Evolutionary conservation across 768 basidiomycete genomes (phyloP).

Genomic region (Lactarius deliciosus): DNA sequence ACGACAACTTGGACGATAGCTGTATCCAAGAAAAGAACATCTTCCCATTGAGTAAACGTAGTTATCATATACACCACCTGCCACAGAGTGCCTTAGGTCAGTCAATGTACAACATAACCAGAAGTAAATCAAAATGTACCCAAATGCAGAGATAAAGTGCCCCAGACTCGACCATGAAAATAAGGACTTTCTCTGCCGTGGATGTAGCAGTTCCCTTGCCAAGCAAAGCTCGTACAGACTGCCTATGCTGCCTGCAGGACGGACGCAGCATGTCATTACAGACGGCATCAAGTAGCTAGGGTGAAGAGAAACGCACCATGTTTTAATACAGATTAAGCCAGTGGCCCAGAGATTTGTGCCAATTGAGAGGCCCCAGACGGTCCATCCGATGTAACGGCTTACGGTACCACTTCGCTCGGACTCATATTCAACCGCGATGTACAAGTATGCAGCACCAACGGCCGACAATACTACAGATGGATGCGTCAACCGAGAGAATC

Average conservation of each 20-base stretch:
- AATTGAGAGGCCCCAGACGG: neutral
- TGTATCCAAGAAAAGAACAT: neutral
- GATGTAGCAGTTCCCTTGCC: neutral
- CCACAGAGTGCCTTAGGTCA: neutral
- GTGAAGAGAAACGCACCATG: conserved; percentile 11
- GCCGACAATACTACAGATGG: neutral
- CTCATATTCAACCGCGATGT: neutral
- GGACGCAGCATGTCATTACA: neutral
- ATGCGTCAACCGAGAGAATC: neutral
- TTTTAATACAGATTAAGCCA: conserved; percentile 15
- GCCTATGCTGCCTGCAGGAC: conserved; percentile 13
- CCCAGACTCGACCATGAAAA: conserved; percentile 18
- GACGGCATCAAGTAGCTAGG: neutral
- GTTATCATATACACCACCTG: neutral
- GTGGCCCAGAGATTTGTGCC: conserved; percentile 24
- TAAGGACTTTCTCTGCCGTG: conserved; percentile 7
- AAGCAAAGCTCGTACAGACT: neutral
- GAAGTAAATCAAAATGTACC: neutral
- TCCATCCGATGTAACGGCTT: neutral
- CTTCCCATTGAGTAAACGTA: neutral
- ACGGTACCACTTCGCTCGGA: neutral
- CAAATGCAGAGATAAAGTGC: conserved; percentile 14
- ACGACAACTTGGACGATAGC: conserved; percentile 16
- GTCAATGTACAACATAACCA: neutral
- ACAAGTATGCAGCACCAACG: neutral